Conservation (phyloP, 306 rosid genomes). For the Heteromeles arbutifolia region DNA sequence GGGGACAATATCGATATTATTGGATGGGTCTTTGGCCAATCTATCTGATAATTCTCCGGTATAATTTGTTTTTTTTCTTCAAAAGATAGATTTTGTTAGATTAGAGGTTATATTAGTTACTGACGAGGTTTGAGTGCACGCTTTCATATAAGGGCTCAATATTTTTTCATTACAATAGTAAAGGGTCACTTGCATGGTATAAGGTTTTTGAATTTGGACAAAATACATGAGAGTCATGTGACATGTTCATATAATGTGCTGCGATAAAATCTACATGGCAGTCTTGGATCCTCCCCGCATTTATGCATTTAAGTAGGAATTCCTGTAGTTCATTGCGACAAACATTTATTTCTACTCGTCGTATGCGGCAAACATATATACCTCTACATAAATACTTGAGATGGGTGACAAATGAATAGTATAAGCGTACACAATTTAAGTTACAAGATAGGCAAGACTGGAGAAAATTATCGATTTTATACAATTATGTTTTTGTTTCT, state of each 20-base stretch:
- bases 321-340: background rate
- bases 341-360: background rate
- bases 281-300: background rate
- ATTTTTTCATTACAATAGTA: rapidly evolving
- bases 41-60: too few species aligned
- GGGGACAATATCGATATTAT: too few species aligned
- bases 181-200: too few species aligned
- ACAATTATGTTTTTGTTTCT: too few species aligned
- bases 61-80: too few species aligned
- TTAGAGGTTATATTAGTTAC: rapidly evolving
- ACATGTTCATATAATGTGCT: background rate
- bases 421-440: background rate
- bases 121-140: rapidly evolving
- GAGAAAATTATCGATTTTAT: too few species aligned
- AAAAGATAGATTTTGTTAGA: too few species aligned
- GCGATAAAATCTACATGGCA: background rate
- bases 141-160: rapidly evolving
- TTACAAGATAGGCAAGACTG: too few species aligned
- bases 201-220: background rate
- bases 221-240: background rate
- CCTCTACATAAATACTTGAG: background rate
- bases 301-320: background rate
- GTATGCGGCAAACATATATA: background rate
- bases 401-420: background rate
- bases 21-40: too few species aligned